Evolutionary conservation across 441 rosid species (phyloP).

Genomic region (Jatropha podagrica): DNA sequence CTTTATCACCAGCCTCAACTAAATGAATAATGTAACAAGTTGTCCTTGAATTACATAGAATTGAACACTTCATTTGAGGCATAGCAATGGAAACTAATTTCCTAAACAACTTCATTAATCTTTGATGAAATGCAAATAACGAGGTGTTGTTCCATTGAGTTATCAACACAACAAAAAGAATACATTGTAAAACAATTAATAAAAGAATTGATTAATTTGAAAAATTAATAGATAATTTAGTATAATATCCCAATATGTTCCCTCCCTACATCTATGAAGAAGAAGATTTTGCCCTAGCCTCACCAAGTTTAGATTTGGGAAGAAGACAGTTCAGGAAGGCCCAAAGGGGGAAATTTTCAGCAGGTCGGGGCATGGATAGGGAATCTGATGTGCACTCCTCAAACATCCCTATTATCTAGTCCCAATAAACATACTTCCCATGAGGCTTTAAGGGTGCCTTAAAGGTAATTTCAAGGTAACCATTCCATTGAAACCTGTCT

Average conservation of each 20-base stretch:
- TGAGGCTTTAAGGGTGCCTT: not conserved
- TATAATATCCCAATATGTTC: not conserved
- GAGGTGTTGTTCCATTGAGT: not conserved
- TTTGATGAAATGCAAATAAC: not conserved
- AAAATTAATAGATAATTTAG: not conserved
- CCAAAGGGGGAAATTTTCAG: not conserved
- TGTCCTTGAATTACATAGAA: not conserved
- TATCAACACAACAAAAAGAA: not conserved
- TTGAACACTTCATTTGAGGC: not conserved
- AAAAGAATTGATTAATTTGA: not conserved
- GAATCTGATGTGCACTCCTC: not conserved
- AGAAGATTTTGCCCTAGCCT: not conserved
- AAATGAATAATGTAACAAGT: not conserved
- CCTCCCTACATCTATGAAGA: not conserved
- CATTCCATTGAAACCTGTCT: not conserved
- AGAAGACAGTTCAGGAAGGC: not conserved
- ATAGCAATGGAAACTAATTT: too few species aligned
- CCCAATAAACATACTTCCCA: not conserved
- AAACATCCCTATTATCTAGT: not conserved
- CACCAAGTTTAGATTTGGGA: not conserved
- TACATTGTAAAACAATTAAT: not conserved
- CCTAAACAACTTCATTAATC: too few species aligned
- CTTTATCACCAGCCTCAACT: not conserved
- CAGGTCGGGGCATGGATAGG: not conserved
- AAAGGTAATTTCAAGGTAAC: not conserved